These are phyloP conservation scores for Clarireedia sp. DNA, from an alignment of 2,329 filamentous ascomycete genomes.

Conservation along the genomic window DNA sequence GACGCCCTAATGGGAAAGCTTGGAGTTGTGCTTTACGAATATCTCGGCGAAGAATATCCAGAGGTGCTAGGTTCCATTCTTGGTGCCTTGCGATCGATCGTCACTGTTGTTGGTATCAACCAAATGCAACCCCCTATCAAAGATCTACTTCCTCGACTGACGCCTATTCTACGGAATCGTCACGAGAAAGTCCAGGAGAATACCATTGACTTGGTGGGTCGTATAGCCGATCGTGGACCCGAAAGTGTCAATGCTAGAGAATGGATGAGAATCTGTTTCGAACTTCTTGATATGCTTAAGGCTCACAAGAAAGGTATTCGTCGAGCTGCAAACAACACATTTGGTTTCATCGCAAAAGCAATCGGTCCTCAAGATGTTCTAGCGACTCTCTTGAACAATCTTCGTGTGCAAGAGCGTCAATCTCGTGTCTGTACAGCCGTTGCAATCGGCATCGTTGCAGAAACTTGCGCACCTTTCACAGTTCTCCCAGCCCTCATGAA, in stretches of 20 bases:
- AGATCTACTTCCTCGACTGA: constrained; percentile 87
- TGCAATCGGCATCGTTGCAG: constrained; percentile 95
- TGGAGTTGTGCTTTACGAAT: constrained; percentile 91
- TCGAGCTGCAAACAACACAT: constrained; percentile 97
- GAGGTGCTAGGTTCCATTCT: constrained; percentile 96
- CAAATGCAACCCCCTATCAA: constrained; percentile 98
- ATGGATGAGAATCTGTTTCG: constrained; percentile 99
- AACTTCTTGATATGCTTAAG: constrained; percentile 97
- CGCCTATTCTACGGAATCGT: constrained; percentile 94
- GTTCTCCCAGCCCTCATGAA: constrained; percentile 99
- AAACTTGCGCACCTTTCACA: constrained; percentile 96
- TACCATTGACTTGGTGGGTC: constrained; percentile 94
- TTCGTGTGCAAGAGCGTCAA: constrained; percentile 94
- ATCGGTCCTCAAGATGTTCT: constrained; percentile 97
- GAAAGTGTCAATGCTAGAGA: constrained; percentile 95
- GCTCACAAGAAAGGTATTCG: constrained; percentile 99
- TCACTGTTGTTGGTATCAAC: constrained; percentile 94
- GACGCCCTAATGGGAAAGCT: constrained; percentile 94
- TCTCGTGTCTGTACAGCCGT: constrained; percentile 98
- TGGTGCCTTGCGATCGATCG: constrained; percentile 88
- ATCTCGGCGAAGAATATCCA: constrained; percentile 95
- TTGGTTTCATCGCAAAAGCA: constrained; percentile 98
- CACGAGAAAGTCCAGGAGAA: constrained; percentile 99
- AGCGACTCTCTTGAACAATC: constrained; percentile 90
- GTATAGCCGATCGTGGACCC: constrained; percentile 93